These are phyloP conservation scores for Asclepias syriaca DNA, from an alignment of 257 asterid genomes.

Conservation along the genomic window DNA sequence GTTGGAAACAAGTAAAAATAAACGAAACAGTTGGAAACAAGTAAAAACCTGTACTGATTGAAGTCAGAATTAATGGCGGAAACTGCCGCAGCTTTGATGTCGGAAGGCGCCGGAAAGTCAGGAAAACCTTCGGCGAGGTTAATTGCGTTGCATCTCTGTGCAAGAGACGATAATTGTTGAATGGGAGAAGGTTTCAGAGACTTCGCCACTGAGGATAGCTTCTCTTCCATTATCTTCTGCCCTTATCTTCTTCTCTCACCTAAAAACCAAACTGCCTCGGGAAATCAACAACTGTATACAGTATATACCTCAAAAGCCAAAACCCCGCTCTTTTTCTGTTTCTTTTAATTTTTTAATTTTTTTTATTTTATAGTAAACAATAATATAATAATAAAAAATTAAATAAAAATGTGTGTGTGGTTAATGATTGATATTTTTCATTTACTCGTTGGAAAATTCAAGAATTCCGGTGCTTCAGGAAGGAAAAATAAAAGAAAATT, in stretches of 20 bases:
- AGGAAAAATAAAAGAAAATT: neutral
- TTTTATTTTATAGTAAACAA: neutral
- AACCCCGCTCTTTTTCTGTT: too few species aligned
- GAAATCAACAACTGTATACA: too few species aligned
- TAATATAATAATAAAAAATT: neutral
- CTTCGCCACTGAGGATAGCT: constrained; percentile 62
- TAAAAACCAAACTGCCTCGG: neutral
- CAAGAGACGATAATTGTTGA: constrained; percentile 63
- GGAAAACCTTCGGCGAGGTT: constrained; percentile 95
- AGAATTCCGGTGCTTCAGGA: neutral
- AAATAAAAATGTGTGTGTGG: neutral
- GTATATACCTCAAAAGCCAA: too few species aligned
- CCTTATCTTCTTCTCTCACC: neutral
- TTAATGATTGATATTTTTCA: neutral
- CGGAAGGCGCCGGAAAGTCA: constrained; percentile 69
- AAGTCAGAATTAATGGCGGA: constrained; percentile 74
- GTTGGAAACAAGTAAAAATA: neutral
- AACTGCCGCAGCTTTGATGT: constrained; percentile 66
- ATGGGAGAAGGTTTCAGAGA: constrained; percentile 60
- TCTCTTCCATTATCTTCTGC: constrained; percentile 42
- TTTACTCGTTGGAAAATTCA: neutral
- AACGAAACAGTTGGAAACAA: neutral
- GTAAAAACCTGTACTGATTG: constrained; percentile 81
- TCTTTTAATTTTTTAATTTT: too few species aligned
- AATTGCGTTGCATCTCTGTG: constrained; percentile 70